Evolutionary conservation across 805 yeast genomes (phyloP).

Genomic region (Saturnispora besseyi): DNA sequence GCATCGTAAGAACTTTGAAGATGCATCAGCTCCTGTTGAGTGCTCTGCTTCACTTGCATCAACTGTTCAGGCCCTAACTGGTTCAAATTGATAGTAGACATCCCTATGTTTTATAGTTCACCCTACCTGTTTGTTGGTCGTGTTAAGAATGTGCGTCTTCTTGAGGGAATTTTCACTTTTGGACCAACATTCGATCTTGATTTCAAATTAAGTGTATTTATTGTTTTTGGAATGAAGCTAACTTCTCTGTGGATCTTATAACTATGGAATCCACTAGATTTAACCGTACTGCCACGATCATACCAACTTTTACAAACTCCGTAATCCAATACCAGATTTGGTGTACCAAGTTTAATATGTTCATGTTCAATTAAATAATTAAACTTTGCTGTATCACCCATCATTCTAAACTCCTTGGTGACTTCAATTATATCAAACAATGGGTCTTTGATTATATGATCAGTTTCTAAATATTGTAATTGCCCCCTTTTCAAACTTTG

Average conservation of each 20-base stretch:
- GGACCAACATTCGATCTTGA: neutral
- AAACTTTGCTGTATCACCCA: conserved; percentile 10
- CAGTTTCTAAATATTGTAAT: conserved; percentile 11
- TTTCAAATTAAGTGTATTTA: neutral
- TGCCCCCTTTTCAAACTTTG: conserved; percentile 3
- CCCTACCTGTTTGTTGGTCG: neutral
- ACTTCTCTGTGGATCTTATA: neutral
- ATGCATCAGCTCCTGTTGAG: conserved; percentile 81
- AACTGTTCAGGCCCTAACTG: conserved; percentile 78
- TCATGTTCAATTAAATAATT: conserved; percentile 1
- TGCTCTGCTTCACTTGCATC: conserved; percentile 68
- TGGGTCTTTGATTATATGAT: neutral
- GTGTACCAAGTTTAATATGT: neutral
- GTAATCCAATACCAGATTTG: conserved; percentile 5
- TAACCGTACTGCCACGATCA: conserved; percentile 3
- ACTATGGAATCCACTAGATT: neutral
- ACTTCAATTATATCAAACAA: neutral
- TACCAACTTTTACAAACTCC: conserved; percentile 8
- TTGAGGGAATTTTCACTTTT: neutral
- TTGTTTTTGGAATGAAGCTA: neutral
- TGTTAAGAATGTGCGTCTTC: conserved; percentile 3
- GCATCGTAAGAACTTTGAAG: conserved; percentile 79
- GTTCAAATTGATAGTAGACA: conserved; percentile 35
- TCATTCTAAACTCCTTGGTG: conserved; percentile 6
- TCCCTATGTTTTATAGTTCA: neutral